Evolutionary conservation across 208 protist genomes (phyloP).

Genomic region (Leishmania aethiopica): DNA sequence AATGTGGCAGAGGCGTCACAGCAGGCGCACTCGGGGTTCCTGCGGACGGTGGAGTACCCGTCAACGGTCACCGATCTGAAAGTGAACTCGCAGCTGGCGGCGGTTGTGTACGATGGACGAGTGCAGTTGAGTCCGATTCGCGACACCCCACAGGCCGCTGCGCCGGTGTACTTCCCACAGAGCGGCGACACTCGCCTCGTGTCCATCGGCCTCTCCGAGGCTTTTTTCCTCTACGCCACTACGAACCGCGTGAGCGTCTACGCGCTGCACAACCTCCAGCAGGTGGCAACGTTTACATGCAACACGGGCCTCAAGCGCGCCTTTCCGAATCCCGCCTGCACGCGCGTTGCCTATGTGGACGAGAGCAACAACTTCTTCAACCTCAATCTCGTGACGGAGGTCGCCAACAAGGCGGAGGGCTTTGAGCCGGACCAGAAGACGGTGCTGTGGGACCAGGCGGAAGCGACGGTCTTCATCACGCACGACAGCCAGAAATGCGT

Average conservation of each 20-base stretch:
- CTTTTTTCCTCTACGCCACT: constrained; percentile 94
- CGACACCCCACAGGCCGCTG: constrained; percentile 27
- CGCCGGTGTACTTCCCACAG: constrained; percentile 28
- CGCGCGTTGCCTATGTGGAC: constrained; percentile 92
- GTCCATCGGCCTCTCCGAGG: constrained; percentile 84
- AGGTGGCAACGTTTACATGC: constrained; percentile 83
- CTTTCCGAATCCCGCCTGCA: constrained; percentile 90
- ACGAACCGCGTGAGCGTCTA: constrained; percentile 81
- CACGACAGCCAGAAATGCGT: constrained; percentile 73
- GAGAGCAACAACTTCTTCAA: constrained; percentile 79
- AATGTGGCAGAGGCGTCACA: constrained; percentile 18
- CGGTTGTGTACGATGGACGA: constrained; percentile 83
- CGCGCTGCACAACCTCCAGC: constrained; percentile 86
- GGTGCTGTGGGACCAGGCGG: constrained; percentile 93
- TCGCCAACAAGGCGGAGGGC: constrained; percentile 72
- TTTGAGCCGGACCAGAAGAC: constrained; percentile 61
- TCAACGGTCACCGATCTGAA: constrained; percentile 65
- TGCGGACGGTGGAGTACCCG: constrained; percentile 83
- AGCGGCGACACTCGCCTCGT: constrained; percentile 65
- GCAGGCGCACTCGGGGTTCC: constrained; percentile 39
- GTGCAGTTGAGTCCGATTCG: constrained; percentile 87
- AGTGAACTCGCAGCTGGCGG: constrained; percentile 82
- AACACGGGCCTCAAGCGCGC: constrained; percentile 67
- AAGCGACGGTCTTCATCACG: constrained; percentile 90
- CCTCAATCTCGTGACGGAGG: constrained; percentile 93